Evolutionary conservation across 176 grass and related monocot genomes (phyloP), one percentile per base, ranked within the genome.

Genomic region (Tuctoria greenei): DNA sequence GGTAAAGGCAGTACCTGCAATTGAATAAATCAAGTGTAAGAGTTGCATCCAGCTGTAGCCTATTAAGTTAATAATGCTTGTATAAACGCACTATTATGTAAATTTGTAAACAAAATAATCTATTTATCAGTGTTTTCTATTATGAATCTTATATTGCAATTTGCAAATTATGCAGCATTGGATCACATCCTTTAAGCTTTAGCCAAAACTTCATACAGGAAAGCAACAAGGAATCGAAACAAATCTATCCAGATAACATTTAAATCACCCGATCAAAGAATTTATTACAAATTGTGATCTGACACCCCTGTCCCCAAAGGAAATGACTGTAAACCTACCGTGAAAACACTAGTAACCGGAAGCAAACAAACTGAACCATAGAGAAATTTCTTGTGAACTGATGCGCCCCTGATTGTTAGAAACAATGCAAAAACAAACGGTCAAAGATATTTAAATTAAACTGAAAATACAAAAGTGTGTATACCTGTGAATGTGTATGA

Each of bases 1-100:
- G 95, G 95, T 78, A 98, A 94, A 42, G 95, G 95, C 20, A 98
- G 78, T 77, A 98, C 70, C 95, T 98, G 61, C 28, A 91, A 56
- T 67, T 50, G 43, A 81, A 75, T 49, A 61, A 71, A 80, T 34
- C 14, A 69, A 51, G 44, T 20, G 36, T 66, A 63, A 67, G 35
- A 81, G 38, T 59, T 20, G 25, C 28, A 54, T 64, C 56, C 61
- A 17, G 61, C 46, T n/a, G 12, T 75, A 79, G 12, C 55, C 24
- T 58, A 78, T 37, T 72, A 26, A 44, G 3, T 76, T 51, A 74
- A 67, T 28, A 70, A 44, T 20, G 13, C 14, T 42, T 49, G 16
- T 28, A 36, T 66, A 64, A 64, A 64, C 15, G 2, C 20, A 56
- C 49, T 51, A 0, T 4, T 24, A 78, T 51, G 37, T 64, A 61